Base-by-base conservation (phyloP, 73 alveolate genomes). In the Blepharisma stoltei region DNA sequence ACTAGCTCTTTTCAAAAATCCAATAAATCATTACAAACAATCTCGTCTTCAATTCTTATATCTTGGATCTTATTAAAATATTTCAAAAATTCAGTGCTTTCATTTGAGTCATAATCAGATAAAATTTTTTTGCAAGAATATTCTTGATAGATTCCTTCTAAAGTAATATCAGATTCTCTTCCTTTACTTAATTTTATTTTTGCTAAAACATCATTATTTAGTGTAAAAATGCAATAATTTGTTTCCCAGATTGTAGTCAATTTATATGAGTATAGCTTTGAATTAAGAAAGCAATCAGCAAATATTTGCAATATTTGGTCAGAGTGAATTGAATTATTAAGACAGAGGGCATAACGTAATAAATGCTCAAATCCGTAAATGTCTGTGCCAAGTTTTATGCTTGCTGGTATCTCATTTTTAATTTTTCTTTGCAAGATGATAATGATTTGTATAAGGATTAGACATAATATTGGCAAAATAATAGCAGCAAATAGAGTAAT, bases 31-130 rank as follows among this genome's bases (percentile, higher is more conserved):
- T 14, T 25, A 4, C 73, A 60, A 8, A 60, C 14, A n/a, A n/a
- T n/a, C 5, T 60, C 73, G 5, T 60, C 73, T 14, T 60, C 73
- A 60, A 14, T n/a, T 60, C 5, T 60, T 14, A 60, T 38, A 8
- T 60, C 23, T 60, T 60, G 46, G 18, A 60, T n/a, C 5, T 60
- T 60, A 9, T 8, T 14, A 8, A n/a, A 14, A 25, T 14, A 60
- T 14, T 60, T 60, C 2, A 60, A 38, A 60, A 20, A 60, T n/a
- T 25, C 45, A 1, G 23, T 60, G 46, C 23, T 38, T 60, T 60
- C 73, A 5, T 60, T 60, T 38, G 18, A 60, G 73, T 8, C 73
- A 8, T 20, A 14, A n/a, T 25, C 11, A 25, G 14, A 20, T 18
- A 14, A 60, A 20, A 60, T 14, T 60, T 60, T 25, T 60, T 25